Base-by-base conservation (phyloP, 257 asterid genomes). In the Parsonsia alboflavescens region DNA sequence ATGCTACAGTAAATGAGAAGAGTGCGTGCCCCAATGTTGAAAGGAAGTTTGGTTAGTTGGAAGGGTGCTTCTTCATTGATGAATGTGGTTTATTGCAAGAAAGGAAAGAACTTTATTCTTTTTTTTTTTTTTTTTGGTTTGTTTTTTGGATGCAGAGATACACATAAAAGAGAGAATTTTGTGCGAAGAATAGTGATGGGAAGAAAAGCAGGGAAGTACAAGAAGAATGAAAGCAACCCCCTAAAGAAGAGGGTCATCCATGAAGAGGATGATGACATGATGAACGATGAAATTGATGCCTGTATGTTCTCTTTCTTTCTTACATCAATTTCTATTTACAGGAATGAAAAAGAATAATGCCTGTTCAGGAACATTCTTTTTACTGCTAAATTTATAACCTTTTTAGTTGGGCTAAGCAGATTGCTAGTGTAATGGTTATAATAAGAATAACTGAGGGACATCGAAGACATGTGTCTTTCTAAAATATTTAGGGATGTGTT, bases 121-220 rank as follows among this genome's bases (percentile, higher is more conserved):
- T 22, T 28, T 28, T 57, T 12, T 28, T 12, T 2, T 2, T 26
- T n/a, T n/a, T n/a, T n/a, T n/a, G n/a, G n/a, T n/a, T n/a, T n/a
- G n/a, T n/a, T n/a, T n/a, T 61, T 28, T 17, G 13, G 41, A 30
- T 28, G 67, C 42, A 61, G 67, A 61, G 61, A 54, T 21, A 21
- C 61, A 9, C 28, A 54, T 6, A 21, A 26, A 30, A 44, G 78
- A 57, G 45, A 76, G 30, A 76, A 46, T 36, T 56, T 76, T 7
- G 45, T 16, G 8, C 16, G 74, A 16, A 70, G 24, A 78, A 49
- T 61, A 30, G 30, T 26, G 73, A 89, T 91, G 97, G 96, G 95
- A 44, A 86, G 70, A 76, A 89, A 86, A 73, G 76, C 83, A 45
- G 96, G 96, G 64, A 89, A 86, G 79, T 89, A 22, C 80, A 86